Evolutionary conservation across 257 asterid genomes (phyloP).

Genomic region (Rubia yunnanensis): DNA sequence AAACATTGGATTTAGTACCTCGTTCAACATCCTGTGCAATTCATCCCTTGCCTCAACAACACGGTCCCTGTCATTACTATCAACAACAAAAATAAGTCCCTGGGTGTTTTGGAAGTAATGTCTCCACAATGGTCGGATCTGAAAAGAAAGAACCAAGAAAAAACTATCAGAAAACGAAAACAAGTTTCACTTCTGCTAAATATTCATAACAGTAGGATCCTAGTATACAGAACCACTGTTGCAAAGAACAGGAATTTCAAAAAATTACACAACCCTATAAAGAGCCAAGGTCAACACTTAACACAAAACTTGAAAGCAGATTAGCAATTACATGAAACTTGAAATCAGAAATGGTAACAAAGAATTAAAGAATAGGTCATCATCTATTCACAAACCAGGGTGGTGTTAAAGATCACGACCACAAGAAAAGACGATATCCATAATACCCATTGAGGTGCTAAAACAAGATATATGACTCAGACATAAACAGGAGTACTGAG

Average conservation of each 20-base stretch:
- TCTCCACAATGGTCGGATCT: conserved; percentile 89
- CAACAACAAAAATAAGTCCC: conserved; percentile 78
- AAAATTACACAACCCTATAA: too few relatives aligned
- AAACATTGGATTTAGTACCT: conserved; percentile 28
- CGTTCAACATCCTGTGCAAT: conserved; percentile 75
- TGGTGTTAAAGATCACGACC: too few relatives aligned
- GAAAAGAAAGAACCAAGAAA: conserved; percentile 15
- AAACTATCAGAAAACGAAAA: neutral
- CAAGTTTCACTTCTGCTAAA: neutral
- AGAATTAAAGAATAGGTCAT: too few relatives aligned
- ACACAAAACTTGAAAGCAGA: neutral
- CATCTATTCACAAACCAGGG: too few relatives aligned
- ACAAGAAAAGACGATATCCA: too few relatives aligned
- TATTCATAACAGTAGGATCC: too few relatives aligned
- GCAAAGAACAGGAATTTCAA: too few relatives aligned
- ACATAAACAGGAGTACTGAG: neutral
- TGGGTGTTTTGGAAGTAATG: conserved; percentile 83
- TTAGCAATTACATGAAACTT: neutral
- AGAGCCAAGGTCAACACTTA: neutral
- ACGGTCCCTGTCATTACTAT: conserved; percentile 81
- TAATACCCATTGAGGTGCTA: neutral
- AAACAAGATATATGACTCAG: neutral
- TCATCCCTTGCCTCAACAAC: conserved; percentile 84
- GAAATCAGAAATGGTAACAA: too few relatives aligned
- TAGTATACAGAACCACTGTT: too few relatives aligned